A percentile compares a stretch with the other conserved stretches of the same genome.
phyloP scores from a whole-genome alignment of 208 protist species.

The Trypanosoma conorhini region DNA sequence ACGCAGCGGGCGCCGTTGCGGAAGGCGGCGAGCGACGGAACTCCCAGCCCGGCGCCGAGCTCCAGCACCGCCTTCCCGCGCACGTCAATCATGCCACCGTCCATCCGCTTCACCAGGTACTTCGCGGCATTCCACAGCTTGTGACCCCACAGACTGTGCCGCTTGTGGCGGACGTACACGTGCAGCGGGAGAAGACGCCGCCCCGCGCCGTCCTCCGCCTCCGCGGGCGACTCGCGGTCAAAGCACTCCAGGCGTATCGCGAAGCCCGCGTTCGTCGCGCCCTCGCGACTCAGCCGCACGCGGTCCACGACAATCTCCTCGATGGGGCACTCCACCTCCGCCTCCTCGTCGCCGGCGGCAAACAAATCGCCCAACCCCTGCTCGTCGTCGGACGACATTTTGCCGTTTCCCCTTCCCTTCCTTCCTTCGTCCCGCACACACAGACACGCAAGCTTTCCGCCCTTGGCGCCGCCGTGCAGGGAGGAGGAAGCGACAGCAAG shows the following conservation, averaged over 20 bases:
- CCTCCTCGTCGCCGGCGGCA: conserved; percentile 32
- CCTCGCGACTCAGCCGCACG: conserved; percentile 40
- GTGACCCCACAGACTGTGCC: conserved; percentile 89
- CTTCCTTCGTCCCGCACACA: conserved; percentile 46
- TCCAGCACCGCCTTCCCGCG: conserved; percentile 74
- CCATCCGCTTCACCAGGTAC: conserved; percentile 89
- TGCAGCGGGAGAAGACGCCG: conserved; percentile 33
- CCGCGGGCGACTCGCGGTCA: conserved; percentile 22
- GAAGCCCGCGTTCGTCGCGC: conserved; percentile 52
- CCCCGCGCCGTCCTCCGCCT: conserved; percentile 23
- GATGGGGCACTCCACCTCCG: conserved; percentile 46
- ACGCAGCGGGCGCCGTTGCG: conserved; percentile 67
- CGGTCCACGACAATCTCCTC: conserved; percentile 46
- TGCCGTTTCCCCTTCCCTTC: background rate
- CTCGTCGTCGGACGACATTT: conserved; percentile 31
- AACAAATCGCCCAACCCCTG: conserved; percentile 58
- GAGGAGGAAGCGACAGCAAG: too few species aligned
- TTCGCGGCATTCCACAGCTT: conserved; percentile 88
- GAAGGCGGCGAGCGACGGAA: conserved; percentile 72
- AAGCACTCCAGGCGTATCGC: conserved; percentile 50
- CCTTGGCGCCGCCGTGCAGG: conserved; percentile 24
- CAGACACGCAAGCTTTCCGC: conserved; percentile 42
- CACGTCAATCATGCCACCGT: conserved; percentile 69
- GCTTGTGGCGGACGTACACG: conserved; percentile 77
- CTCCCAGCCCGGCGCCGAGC: conserved; percentile 84